Evolutionary conservation across 495 filamentous ascomycete genomes (phyloP).

Genomic region (Hypoxylon rickii): DNA sequence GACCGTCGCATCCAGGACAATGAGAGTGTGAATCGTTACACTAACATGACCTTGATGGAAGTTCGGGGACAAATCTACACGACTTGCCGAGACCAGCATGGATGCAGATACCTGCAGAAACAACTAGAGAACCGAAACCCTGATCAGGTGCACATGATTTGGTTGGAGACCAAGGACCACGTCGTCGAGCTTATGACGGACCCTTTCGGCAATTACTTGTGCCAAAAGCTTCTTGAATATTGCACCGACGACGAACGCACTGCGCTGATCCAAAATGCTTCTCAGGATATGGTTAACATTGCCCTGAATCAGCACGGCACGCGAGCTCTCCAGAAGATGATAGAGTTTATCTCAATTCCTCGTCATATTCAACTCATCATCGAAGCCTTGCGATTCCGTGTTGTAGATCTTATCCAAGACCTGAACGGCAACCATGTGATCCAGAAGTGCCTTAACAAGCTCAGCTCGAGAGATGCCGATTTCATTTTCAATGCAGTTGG

Average conservation of each 20-base stretch:
- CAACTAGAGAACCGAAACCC: constrained; percentile 90
- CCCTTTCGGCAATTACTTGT: constrained; percentile 97
- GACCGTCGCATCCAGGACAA: constrained; percentile 67
- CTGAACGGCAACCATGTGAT: constrained; percentile 98
- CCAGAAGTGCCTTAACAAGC: constrained; percentile 96
- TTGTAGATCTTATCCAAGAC: constrained; percentile 93
- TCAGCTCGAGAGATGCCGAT: constrained; percentile 76
- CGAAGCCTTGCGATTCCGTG: constrained; percentile 71
- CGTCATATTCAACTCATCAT: constrained; percentile 83
- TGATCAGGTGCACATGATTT: constrained; percentile 88
- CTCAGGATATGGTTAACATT: constrained; percentile 82
- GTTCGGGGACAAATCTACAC: constrained; percentile 80
- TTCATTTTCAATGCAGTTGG: constrained; percentile 98
- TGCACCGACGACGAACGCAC: constrained; percentile 94
- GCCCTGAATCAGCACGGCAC: constrained; percentile 97
- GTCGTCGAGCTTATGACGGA: constrained; percentile 98
- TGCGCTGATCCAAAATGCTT: constrained; percentile 84
- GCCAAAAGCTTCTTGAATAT: constrained; percentile 94
- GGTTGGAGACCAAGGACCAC: constrained; percentile 85
- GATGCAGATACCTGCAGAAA: constrained; percentile 93
- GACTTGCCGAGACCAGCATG: constrained; percentile 96
- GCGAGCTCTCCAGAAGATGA: constrained; percentile 97
- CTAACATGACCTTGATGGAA: constrained; percentile 76
- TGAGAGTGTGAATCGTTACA: constrained; percentile 73
- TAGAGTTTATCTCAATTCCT: constrained; percentile 85